Evolutionary conservation across 108 stramenopile species (phyloP), one percentile per base, ranked within the genome.

Genomic region (Cyclostephanos tholiformis): DNA sequence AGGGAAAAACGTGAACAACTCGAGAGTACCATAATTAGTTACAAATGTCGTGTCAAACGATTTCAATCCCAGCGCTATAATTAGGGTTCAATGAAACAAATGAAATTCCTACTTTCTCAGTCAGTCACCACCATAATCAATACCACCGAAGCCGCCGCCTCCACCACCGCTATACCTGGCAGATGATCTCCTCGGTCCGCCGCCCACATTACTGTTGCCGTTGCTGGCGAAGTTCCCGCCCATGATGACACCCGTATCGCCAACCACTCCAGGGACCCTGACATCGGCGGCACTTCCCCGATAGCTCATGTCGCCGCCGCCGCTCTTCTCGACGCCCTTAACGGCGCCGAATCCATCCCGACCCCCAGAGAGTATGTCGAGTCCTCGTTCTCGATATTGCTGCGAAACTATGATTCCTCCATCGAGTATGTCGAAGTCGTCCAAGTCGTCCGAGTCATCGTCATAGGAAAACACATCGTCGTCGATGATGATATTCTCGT

Each of bases 301-400:
- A n/a, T 62, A 13, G 39, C 19, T 6, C 5, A 38, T 19, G 9
- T 22, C 63, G 35, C 64, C 35, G 23, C 72, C 55, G 35, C 44
- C 60, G 19, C 38, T 74, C n/a, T 22, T 25, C 22, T 63, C 52
- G 32, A 57, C 35, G 6, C 72, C 72, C 55, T 25, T 14, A 2
- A 65, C 52, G 13, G 25, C 63, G 30, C 72, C 72, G 46, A 65
- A 74, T 36, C 72, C 72, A 2, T 65, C 64, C 23, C 29, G 53
- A 2, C 72, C 72, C 2, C 72, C 72, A 29, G 53, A 57, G 2
- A 74, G 53, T 7, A 57, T 20, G 56, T 74, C 72, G 53, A 74
- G 64, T 26, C 72, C 72, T 20, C 57, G 64, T 26, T 74, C 55
- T 43, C 36, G 50, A n/a, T 74, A 74, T 41, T 43, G 63, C 44